Evolutionary conservation across 2,329 filamentous ascomycete species (phyloP), one percentile per base, ranked within the genome.

Genomic region (Teratosphaeria epicoccoides): DNA sequence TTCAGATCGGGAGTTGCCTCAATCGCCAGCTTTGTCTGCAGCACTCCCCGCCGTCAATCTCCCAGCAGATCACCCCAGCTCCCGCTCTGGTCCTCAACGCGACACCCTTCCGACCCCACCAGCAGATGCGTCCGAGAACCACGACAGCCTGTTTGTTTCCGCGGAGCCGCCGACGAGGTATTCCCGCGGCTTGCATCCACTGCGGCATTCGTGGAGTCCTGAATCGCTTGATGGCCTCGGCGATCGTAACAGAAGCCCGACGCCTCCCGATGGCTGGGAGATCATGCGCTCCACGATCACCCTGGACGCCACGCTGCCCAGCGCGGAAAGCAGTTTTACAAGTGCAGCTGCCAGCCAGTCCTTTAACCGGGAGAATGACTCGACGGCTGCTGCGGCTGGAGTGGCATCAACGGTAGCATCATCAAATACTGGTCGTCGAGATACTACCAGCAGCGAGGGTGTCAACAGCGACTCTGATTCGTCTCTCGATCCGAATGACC

Each of bases 201-300:
- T 66, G 29, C 59, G 61, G 43, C 56, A 61, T 43, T 56, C 62
- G 5, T 66, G 63, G 63, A 57, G 53, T 23, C 55, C 59, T 6
- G 57, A 57, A 17, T 63, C 61, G 10, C 46, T 85, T 1, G 84
- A 94, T 67, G 88, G 88, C 3, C 77, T 95, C 14, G 89, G 88
- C 33, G 88, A 95, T 68, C 85, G 89, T 53, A 81, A 88, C 56
- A 82, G 88, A 59, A 95, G 88, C 67, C 71, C 88, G n/a, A 84
- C 85, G 0, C 84, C 85, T 5, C 72, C 74, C 48, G 71, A 71
- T 43, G 76, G 77, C 47, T 96, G 90, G 90, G 85, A 91, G 54
- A 88, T 83, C 2, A 81, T 96, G 49, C 74, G 89, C 52, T 84
- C 79, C 6, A 94, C 87, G 0, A 78, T 96, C 55, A 84, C 86